Evolutionary conservation across 306 rosid species (phyloP), one percentile per base, ranked within the genome.

Genomic region (Fagus sylvatica): DNA sequence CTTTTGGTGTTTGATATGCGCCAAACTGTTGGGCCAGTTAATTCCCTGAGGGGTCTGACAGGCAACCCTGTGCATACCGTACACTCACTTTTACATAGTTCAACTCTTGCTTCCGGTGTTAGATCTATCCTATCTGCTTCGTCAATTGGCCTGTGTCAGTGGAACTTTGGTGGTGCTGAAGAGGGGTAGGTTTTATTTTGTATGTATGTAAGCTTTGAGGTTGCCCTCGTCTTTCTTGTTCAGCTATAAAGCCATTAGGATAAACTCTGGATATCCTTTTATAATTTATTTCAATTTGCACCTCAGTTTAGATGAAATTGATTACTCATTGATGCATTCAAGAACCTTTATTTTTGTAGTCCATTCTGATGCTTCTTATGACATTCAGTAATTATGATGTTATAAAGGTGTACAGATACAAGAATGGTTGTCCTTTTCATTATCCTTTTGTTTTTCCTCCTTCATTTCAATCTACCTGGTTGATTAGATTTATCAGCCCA

Each of bases 1-100:
- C 81, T 95, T 75, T 55, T 84, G 86, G 93, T 83, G 82, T 92
- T 95, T 72, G 98, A 95, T 80, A 72, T 86, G 87, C 97, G 98
- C 69, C 93, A 85, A 84, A 95, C 96, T 75, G 77, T 74, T 43
- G 89, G 93, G n/a, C 93, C 98, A 40, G 48, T 93, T 75, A 88
- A 86, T 76, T 83, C 76, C 70, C 69, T 84, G 16, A 83, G 53
- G 77, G 98, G 98, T 42, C 74, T 80, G 82, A 86, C 96, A 56
- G 65, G 72, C 83, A 87, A 91, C 85, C 98, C 96, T 60, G 88
- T 95, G 80, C 98, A 95, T 86, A 85, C 91, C 1, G 78, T 95
- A 64, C 88, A 88, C 66, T 86, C 93, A 72, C 92, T 91, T 82
- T 71, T 70, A 77, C 85, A 81, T 79, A 68, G 79, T 82, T 78